Base-by-base conservation (phyloP, 2,329 filamentous ascomycete genomes). In the Clonostachys solani region DNA sequence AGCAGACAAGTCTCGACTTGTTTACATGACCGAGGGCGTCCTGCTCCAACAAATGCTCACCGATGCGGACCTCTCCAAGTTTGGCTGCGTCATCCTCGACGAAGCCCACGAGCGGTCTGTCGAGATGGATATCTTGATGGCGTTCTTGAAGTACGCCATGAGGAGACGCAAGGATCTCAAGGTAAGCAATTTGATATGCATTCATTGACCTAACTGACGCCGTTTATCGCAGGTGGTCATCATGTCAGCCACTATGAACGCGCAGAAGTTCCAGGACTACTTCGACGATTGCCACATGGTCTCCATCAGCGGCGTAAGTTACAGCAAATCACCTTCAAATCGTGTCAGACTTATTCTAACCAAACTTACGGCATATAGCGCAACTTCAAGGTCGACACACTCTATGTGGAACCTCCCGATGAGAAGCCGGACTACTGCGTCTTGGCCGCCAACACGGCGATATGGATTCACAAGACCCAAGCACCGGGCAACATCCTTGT, bases 41-140 rank as follows among this genome's bases (percentile, higher is more conserved):
- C 45, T 51, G n/a, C 33, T 47, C 13, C 12, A 8, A 10, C 13
- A 33, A 9, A n/a, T 44, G 33, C 6, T 9, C 6, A 12, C 5
- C 12, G 42, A 44, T n/a, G 10, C 6, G 10, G 42, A 44, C 36
- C 23, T 44, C 23, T 33, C 18, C 6, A 15, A 44, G 42, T 44
- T 34, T 18, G 85, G 86, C 4, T 86, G 84, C 16, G 68, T 96
- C 52, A 94, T 96, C 83, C 89, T 96, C 49, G 91, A 96, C 60
- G 91, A 96, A 64, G 91, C 91, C 2, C 91, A 96, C 75, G 91
- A 96, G 61, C 77, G 91, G 52, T 94, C 87, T 0, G 75, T 95
- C 2, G 81, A 87, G 45, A 92, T 89, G 0, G 91, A 96, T 64
- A 89, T 95, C 49, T 69, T 95, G 5, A 78, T 94, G 51, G 88